phyloP scores from a whole-genome alignment of 2,329 filamentous ascomycete species.

The Penicillium brasilianum region DNA sequence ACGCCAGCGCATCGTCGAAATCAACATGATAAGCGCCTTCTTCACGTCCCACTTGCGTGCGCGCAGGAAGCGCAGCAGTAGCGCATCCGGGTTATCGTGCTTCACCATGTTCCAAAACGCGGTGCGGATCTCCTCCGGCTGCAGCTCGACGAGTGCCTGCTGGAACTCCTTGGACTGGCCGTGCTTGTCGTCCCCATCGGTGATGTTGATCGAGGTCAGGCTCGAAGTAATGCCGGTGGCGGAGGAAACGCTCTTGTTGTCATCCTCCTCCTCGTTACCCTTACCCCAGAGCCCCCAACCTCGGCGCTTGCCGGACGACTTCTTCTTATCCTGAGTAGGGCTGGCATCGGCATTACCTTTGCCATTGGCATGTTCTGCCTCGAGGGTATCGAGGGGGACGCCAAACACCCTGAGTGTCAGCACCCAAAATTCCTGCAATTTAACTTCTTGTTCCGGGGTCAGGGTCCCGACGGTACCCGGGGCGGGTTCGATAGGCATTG shows the following conservation, averaged over 20 bases:
- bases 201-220: slow-evolving; percentile 44
- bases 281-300: slow-evolving; percentile 68
- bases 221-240: slow-evolving; percentile 46
- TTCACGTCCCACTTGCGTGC: slow-evolving; percentile 97
- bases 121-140: slow-evolving; percentile 76
- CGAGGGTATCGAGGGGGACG: slow-evolving; percentile 49
- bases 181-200: slow-evolving; percentile 83
- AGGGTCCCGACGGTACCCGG: slow-evolving; percentile 80
- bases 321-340: slow-evolving; percentile 57
- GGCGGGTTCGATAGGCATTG: slow-evolving; percentile 40
- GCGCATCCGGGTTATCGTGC: slow-evolving; percentile 87
- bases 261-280: slow-evolving; percentile 55
- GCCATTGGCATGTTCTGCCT: slow-evolving; percentile 25
- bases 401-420: slow-evolving; percentile 77
- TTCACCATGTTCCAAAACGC: slow-evolving; percentile 95
- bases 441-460: slow-evolving; percentile 85
- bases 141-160: slow-evolving; percentile 75
- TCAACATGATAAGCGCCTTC: slow-evolving; percentile 89
- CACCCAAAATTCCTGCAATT: slow-evolving; percentile 85
- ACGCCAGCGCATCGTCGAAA: slow-evolving; percentile 94
- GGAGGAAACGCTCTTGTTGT: slow-evolving; percentile 39
- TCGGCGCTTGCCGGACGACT: slow-evolving; percentile 70
- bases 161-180: slow-evolving; percentile 86
- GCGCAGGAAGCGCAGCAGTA: slow-evolving; percentile 79
- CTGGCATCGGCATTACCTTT: slow-evolving; percentile 23